Percentiles rank a stretch among this genome's conserved stretches.
Evolutionary conservation across 2,329 filamentous ascomycete genomes (phyloP).

Genomic region (Sarocladium kiliense): DNA sequence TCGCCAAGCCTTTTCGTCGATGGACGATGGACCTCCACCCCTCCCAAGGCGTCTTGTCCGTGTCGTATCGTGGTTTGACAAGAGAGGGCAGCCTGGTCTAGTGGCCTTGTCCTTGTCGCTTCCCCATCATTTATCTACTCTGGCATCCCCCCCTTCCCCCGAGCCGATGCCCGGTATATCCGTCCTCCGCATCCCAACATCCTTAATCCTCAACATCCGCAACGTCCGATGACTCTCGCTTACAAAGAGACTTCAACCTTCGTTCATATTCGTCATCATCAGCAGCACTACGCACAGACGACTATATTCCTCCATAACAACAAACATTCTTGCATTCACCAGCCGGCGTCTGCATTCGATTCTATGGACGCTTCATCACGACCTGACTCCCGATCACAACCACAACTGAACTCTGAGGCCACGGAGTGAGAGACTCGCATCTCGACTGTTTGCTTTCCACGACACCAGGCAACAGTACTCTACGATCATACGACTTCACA

Average conservation of each 20-base stretch:
- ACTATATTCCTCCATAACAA: not conserved
- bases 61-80: slow-evolving; percentile 9
- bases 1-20: not conserved
- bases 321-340: not conserved
- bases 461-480: slow-evolving; percentile 1
- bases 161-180: slow-evolving; percentile 1
- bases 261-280: not conserved
- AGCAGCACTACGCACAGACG: not conserved
- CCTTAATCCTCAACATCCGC: not conserved
- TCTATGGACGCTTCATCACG: slow-evolving; percentile 6
- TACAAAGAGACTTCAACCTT: not conserved
- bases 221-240: not conserved
- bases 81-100: not conserved
- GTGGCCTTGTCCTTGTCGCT: not conserved
- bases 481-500: not conserved
- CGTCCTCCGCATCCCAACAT: not conserved
- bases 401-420: not conserved
- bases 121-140: slow-evolving; percentile 9
- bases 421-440: not conserved
- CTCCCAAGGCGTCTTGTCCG: not conserved
- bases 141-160: not conserved
- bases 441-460: not conserved
- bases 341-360: not conserved
- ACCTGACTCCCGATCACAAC: not conserved
- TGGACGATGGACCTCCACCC: not conserved